These are phyloP conservation scores for Penicillium sp. DNA, from an alignment of 2,329 filamentous ascomycete genomes.

Conservation along the genomic window DNA sequence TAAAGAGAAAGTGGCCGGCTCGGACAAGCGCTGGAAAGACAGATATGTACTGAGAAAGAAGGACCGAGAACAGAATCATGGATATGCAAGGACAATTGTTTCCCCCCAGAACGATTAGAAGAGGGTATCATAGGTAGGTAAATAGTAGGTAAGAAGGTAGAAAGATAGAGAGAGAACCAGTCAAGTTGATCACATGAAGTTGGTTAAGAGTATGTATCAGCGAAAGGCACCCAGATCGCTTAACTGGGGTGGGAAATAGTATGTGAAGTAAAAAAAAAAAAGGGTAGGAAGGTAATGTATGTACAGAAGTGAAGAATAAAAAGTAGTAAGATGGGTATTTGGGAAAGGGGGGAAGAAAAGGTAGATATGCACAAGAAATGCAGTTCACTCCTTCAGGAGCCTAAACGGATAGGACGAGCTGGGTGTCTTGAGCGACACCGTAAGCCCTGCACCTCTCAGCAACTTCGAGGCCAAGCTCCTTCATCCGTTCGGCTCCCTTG, in stretches of 20 bases:
- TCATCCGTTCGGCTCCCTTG: conserved; percentile 90
- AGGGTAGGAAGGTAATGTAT: conserved; percentile 20
- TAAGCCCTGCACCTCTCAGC: conserved; percentile 79
- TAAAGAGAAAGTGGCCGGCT: conserved; percentile 28
- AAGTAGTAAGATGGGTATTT: conserved; percentile 4
- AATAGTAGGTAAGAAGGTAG: conserved; percentile 4
- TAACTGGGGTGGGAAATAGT: conserved; percentile 16
- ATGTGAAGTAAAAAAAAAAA: conserved; percentile 14
- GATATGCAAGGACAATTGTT: conserved; percentile 19
- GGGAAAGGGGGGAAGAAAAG: conserved; percentile 34
- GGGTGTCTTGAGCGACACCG: conserved; percentile 52
- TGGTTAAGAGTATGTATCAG: conserved; percentile 34
- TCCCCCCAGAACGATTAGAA: conserved; percentile 27
- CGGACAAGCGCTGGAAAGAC: conserved; percentile 16
- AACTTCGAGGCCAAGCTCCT: conserved; percentile 85
- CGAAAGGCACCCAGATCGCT: conserved; percentile 32
- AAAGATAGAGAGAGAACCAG: conserved; percentile 9
- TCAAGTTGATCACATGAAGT: conserved; percentile 32
- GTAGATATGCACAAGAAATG: conserved; percentile 22
- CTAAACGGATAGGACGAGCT: conserved; percentile 74
- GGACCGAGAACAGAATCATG: conserved; percentile 10
- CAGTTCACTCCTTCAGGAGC: conserved; percentile 16
- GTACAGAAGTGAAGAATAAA: conserved; percentile 23
- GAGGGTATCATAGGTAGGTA: conserved; percentile 7
- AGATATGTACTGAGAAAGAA: conserved; percentile 15